These are phyloP conservation scores for Lactarius pseudohatsudake DNA, from an alignment of 768 basidiomycete genomes.

Conservation along the genomic window DNA sequence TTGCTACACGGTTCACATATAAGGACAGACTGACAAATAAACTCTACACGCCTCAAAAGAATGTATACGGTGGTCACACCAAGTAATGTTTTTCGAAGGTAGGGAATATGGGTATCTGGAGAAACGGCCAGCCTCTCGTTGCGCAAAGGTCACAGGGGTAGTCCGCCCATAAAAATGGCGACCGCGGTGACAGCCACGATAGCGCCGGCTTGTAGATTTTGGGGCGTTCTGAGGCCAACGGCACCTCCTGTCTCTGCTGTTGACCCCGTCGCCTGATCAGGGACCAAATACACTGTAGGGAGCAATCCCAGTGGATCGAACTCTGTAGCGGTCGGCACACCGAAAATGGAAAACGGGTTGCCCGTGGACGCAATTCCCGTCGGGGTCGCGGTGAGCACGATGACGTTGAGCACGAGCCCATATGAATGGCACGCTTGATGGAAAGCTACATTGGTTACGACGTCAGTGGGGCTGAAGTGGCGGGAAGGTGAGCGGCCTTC, in stretches of 20 bases:
- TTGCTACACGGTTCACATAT: too few relatives aligned
- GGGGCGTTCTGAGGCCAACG: not conserved
- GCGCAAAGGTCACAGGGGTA: not conserved
- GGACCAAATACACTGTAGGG: too few relatives aligned
- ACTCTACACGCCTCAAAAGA: not conserved
- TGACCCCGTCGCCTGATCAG: too few relatives aligned
- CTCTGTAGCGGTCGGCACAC: not conserved
- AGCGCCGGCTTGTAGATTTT: not conserved
- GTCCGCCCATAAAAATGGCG: not conserved
- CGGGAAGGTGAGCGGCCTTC: not conserved
- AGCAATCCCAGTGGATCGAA: not conserved
- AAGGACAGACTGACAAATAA: not conserved
- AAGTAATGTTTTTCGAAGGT: not conserved
- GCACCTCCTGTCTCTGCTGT: not conserved
- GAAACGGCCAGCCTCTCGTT: not conserved
- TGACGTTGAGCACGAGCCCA: not conserved
- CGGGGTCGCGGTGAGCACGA: not conserved
- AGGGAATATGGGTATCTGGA: not conserved
- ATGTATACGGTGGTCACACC: not conserved
- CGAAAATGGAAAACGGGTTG: constrained; percentile 10
- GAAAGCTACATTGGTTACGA: not conserved
- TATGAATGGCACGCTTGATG: rapidly evolving
- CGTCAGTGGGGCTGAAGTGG: not conserved
- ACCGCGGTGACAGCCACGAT: not conserved
- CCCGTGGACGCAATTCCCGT: constrained; percentile 4